Conservation (phyloP, 495 filamentous ascomycete species). For the Haplographium delicatum region DNA sequence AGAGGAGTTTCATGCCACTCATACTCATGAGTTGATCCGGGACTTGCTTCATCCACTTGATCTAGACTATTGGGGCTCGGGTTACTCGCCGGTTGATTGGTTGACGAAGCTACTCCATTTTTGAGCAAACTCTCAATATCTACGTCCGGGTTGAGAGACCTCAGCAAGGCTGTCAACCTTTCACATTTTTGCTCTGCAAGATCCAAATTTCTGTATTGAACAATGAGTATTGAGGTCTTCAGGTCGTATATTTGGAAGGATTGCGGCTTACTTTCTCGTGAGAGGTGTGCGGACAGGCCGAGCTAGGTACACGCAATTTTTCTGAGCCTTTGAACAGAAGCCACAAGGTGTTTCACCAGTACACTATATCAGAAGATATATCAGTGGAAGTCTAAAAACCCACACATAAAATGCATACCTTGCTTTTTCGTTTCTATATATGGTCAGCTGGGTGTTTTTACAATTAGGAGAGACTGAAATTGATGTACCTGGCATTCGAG, state of each 20-base stretch:
- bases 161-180: constrained; percentile 27
- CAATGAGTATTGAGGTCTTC: too few relatives aligned
- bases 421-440: constrained; percentile 11
- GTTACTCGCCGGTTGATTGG: constrained; percentile 5
- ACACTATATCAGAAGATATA: constrained; percentile 10
- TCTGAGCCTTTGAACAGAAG: constrained; percentile 26
- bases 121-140: constrained; percentile 27
- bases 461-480: not conserved
- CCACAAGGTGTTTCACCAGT: constrained; percentile 29
- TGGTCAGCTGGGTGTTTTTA: not conserved
- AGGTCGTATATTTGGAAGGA: too few relatives aligned
- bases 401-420: constrained; percentile 7
- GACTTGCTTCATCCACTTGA: constrained; percentile 20
- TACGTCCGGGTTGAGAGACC: constrained; percentile 27
- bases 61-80: constrained; percentile 9
- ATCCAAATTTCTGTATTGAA: constrained; percentile 28
- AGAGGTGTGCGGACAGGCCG: constrained; percentile 30
- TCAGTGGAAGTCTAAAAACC: not conserved
- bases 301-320: constrained; percentile 27
- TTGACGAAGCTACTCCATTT: constrained; percentile 8
- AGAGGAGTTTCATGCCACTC: constrained; percentile 28
- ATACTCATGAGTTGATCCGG: constrained; percentile 22
- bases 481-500: constrained; percentile 9
- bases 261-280: constrained; percentile 29
- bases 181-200: constrained; percentile 27